Conservation (phyloP, 2,329 filamentous ascomycete species). For the Aspergillus hiratsukae region DNA sequence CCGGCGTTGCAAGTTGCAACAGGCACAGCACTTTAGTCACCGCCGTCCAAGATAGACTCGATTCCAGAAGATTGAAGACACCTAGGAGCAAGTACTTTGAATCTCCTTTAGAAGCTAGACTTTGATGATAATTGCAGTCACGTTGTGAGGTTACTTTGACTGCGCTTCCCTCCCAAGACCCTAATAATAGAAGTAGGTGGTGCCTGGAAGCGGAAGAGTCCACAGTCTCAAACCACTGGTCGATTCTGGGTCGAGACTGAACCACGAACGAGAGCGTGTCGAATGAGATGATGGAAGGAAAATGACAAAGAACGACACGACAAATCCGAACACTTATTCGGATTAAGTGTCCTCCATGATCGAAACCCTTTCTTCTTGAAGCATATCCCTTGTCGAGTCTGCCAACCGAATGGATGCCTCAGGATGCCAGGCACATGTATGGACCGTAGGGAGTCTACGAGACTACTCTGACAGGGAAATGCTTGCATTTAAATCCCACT, state of each 20-base stretch:
- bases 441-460: not conserved
- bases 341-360: not conserved
- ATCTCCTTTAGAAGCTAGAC: not conserved
- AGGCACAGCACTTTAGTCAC: not conserved
- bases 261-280: not conserved
- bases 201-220: slow-evolving; percentile 4
- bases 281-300: not conserved
- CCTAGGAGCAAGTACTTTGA: not conserved
- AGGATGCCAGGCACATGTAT: not conserved
- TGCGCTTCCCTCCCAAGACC: not conserved
- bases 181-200: slow-evolving; percentile 7
- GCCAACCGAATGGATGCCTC: not conserved
- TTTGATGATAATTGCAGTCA: not conserved
- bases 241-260: not conserved
- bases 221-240: not conserved
- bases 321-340: not conserved
- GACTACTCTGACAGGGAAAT: not conserved
- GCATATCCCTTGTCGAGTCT: not conserved
- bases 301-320: not conserved
- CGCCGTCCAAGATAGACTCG: not conserved
- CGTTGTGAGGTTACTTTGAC: not conserved
- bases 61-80: not conserved
- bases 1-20: not conserved
- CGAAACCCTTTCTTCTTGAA: not conserved
- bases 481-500: not conserved